Percentiles rank a stretch among this genome's conserved stretches.
phyloP scores from a whole-genome alignment of 2,329 filamentous ascomycete genomes.

The Ciborinia camelliae region DNA sequence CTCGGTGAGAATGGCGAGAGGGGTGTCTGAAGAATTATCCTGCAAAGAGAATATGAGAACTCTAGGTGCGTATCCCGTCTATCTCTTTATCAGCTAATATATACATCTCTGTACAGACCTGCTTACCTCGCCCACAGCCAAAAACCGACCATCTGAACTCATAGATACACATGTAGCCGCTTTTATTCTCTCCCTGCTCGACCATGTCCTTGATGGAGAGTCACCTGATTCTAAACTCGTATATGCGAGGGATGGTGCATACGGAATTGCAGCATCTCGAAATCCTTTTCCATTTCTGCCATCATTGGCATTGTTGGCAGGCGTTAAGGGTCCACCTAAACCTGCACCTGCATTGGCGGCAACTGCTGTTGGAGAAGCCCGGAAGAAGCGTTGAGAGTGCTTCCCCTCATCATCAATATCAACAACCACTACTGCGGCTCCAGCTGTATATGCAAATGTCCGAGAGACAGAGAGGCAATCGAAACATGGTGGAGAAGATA shows the following conservation, averaged over 20 bases:
- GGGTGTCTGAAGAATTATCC: conserved; percentile 75
- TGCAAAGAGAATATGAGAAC: conserved; percentile 86
- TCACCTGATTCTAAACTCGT: conserved; percentile 56
- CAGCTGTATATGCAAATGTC: conserved; percentile 85
- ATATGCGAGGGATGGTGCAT: conserved; percentile 38
- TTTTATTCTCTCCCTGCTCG: conserved; percentile 88
- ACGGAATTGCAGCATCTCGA: conserved; percentile 44
- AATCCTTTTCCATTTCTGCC: conserved; percentile 55
- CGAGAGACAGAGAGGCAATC: conserved; percentile 68
- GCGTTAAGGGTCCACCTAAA: conserved; percentile 50
- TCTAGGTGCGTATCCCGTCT: conserved; percentile 87
- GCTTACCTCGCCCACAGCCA: conserved; percentile 81
- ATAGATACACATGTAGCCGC: conserved; percentile 87
- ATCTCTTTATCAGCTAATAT: conserved; percentile 33
- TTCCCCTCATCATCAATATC: conserved; percentile 65
- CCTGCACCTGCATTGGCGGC: conserved; percentile 55
- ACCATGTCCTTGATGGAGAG: conserved; percentile 71
- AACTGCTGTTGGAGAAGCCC: conserved; percentile 74
- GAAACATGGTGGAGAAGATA: conserved; percentile 78
- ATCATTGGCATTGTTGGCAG: conserved; percentile 59
- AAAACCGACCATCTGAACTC: conserved; percentile 78
- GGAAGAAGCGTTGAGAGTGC: conserved; percentile 81
- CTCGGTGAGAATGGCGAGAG: conserved; percentile 81
- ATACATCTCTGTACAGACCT: conserved; percentile 15
- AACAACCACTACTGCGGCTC: conserved; percentile 88